Evolutionary conservation across 2,329 filamentous ascomycete genomes (phyloP), one percentile per base, ranked within the genome.

Genomic region (Ceratocystis cubensis): DNA sequence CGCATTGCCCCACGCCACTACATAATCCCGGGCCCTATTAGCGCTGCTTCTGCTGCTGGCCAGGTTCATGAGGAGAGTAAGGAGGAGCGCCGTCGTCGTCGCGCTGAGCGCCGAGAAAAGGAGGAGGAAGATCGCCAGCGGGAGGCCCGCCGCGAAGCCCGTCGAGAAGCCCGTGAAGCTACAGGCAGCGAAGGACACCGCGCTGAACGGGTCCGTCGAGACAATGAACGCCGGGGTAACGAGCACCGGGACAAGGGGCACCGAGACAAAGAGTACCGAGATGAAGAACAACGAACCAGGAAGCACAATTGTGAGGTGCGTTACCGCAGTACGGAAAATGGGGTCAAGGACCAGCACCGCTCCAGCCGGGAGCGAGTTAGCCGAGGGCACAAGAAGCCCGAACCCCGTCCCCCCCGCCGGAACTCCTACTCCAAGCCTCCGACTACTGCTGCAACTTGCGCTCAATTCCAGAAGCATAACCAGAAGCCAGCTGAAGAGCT

Each of bases 91-190:
- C 41, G 22, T 20, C 41, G 57, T n/a, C 44, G 28, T 41, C 25
- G 30, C 17, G 45, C 53, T 3, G 28, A 59, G 53, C 25, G 28
- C 25, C 28, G 17, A 30, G 53, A 25, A 17, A 25, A 33, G 15
- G 25, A 59, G n/a, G 53, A 59, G 28, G 25, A 25, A 17, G 53
- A 59, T 20, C 53, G 53, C 53, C 53, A 59, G 53, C 53, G 53
- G 1, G 28, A 59, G 13, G 53, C 25, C 28, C 28, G 25, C 5
- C 48, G 20, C 5, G 48, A 53, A 25, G 48, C 48, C 48, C 48
- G 48, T 13, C 53, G 53, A 22, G 25, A 33, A 17, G 25, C 53
- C 22, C 53, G 53, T 22, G 53, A 57, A 10, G 6, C 46, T 20
- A 13, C 46, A n/a, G 20, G 17, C n/a, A 17, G 46, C 46, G 46